Percentiles rank a stretch among this genome's conserved stretches.
Conservation (phyloP, 352 stramenopile genomes). For the Elongisporangium anandrum region DNA sequence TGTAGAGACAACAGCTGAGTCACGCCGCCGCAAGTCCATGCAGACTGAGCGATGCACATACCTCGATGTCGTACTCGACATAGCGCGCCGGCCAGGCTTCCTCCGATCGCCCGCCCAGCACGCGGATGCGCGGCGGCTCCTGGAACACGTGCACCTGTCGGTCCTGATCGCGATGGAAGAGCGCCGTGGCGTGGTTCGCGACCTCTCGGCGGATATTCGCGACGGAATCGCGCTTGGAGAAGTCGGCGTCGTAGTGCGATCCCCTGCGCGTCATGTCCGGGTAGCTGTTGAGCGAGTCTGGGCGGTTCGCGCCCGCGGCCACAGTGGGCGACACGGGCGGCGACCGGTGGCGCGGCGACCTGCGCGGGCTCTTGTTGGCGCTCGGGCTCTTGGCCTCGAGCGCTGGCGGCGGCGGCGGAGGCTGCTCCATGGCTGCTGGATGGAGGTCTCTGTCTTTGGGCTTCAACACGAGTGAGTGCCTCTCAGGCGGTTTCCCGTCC, state of each 20-base stretch:
- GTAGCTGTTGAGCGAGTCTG: not conserved
- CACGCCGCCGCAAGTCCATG: not conserved
- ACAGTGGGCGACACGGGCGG: not conserved
- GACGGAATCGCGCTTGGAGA: constrained; percentile 23
- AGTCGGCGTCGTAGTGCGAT: not conserved
- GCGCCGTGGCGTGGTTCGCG: constrained; percentile 32
- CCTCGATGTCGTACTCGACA: constrained; percentile 84
- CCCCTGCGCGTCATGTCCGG: not conserved
- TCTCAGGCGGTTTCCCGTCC: not conserved
- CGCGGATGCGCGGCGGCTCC: constrained; percentile 49
- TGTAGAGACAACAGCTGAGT: constrained; percentile 11
- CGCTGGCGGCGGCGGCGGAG: too few relatives aligned
- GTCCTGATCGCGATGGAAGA: constrained; percentile 52
- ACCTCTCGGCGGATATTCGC: constrained; percentile 32
- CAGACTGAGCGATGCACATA: constrained; percentile 11
- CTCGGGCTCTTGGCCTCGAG: not conserved
- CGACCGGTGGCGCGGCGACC: not conserved
- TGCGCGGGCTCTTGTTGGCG: not conserved
- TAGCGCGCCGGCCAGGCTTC: constrained; percentile 82
- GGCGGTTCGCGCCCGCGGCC: not conserved
- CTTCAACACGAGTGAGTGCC: not conserved
- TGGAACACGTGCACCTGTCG: constrained; percentile 77
- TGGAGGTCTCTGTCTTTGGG: not conserved
- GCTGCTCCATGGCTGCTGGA: not conserved
- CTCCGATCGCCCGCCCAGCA: constrained; percentile 57